Evolutionary conservation across 192 early-diverging fungal genomes (phyloP), one percentile per base, ranked within the genome.

Genomic region (Backusella parvicylindrica): DNA sequence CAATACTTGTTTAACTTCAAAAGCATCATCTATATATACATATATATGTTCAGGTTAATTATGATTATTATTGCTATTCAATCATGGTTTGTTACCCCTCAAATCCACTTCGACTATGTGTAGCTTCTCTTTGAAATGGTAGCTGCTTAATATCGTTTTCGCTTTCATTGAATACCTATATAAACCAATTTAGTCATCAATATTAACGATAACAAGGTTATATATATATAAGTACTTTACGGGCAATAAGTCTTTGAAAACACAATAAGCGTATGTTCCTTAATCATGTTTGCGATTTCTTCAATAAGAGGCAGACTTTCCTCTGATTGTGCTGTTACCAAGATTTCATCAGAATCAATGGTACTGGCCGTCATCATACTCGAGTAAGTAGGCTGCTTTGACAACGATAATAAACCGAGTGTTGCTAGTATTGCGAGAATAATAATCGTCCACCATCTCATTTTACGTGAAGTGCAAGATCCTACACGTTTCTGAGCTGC

Each of bases 191-290:
- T 60, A 12, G 0, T 11, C 11, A 23, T 28, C 28, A 26, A 26
- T 23, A 68, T 21, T 26, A 3, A 40, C 9, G 30, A 38, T 12
- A 40, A 23, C 6, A 41, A 21, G 2, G 13, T n/a, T 11, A 18
- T 33, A 37, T 1, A 1, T 1, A 23, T 21, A 28, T n/a, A 47
- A 7, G n/a, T 47, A 47, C 43, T n/a, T 18, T 70, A 70, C 68
- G 68, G 40, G 37, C 68, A 70, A 70, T 70, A 70, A 0, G 68
- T 70, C 9, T 70, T 70, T 6, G 68, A 70, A 31, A 70, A 70
- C 2, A 70, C 68, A 47, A 70, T 47, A 8, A 70, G 37, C 26
- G 26, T 38, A 18, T 70, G 15, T 6, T 30, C 7, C n/a, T 47
- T 70, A 6, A 70, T 70, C 6, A 47, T 15, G 3, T 47, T 38